Evolutionary conservation across 2,329 filamentous ascomycete genomes (phyloP), one percentile per base, ranked within the genome.

Genomic region (Cercospora sp.): DNA sequence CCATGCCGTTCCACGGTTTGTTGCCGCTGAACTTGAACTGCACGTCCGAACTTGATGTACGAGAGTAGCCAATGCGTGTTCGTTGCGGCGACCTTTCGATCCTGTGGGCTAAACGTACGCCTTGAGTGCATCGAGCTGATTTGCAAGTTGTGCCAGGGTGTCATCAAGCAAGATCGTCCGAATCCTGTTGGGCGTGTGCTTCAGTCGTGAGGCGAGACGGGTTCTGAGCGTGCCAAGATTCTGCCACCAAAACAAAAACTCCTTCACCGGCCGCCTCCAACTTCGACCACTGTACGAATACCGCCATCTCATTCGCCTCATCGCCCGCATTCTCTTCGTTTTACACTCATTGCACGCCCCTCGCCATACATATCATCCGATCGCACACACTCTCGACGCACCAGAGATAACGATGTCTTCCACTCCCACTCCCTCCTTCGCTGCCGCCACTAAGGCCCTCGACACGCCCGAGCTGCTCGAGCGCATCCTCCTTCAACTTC

Each of bases 401-500:
- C 36, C 36, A 39, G 36, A n/a, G 16, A 39, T 8, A 39, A 39
- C 16, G 16, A 39, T 39, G 36, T 39, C 36, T 39, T 39, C 36
- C 16, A 8, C 16, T n/a, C 36, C 16, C 16, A 39, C 36, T n/a
- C 36, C 36, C 3, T 39, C 36, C 0, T 39, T 39, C 36, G 36
- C 23, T 5, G 18, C 42, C 42, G 42, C 42, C 42, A 23, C n/a
- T 7, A 33, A 30, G n/a, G 57, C 28, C 10, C 31, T 60, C 28
- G 30, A 23, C 31, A 60, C 57, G 3, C 16, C 31, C 2, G 57
- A 39, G 57, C 57, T 60, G 26, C 57, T 60, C 13, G 57, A 36
- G 18, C 26, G 16, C 13, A 36, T 60, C 7, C 57, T 60, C 1
- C 16, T 33, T 13, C 12, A 60, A 16, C 57, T 60, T 12, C 26